These are phyloP conservation scores for Kodamaea anthophila DNA, from an alignment of 1,139 yeast species.

Conservation along the genomic window DNA sequence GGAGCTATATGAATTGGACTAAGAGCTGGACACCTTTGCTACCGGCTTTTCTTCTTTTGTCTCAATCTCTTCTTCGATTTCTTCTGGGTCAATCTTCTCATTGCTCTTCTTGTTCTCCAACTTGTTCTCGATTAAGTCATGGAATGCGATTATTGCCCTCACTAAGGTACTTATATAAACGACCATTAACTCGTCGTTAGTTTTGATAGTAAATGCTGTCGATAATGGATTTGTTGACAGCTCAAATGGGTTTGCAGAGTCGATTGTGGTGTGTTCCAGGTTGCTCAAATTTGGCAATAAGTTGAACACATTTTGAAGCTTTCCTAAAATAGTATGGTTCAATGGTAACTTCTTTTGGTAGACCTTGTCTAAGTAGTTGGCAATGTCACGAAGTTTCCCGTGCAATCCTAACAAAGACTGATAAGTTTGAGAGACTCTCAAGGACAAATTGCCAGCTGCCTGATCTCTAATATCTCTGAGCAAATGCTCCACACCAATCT, in stretches of 20 bases:
- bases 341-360: slow-evolving; percentile 69
- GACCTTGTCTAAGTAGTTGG: slow-evolving; percentile 72
- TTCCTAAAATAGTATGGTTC: slow-evolving; percentile 86
- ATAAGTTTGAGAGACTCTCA: slow-evolving; percentile 81
- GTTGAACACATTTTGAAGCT: slow-evolving; percentile 91
- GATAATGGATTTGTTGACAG: slow-evolving; percentile 45
- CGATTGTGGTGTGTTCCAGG: slow-evolving; percentile 14
- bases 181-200: slow-evolving; percentile 94
- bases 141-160: slow-evolving; percentile 92
- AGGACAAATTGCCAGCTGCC: slow-evolving; percentile 88
- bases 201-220: slow-evolving; percentile 81
- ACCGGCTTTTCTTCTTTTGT: slow-evolving; percentile 2
- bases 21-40: too few species aligned
- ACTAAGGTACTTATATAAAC: slow-evolving; percentile 85
- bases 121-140: slow-evolving; percentile 93
- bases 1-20: too few species aligned
- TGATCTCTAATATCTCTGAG: slow-evolving; percentile 93
- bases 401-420: slow-evolving; percentile 85
- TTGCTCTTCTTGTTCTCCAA: slow-evolving; percentile 64
- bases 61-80: slow-evolving; percentile 3
- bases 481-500: slow-evolving; percentile 96
- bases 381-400: slow-evolving; percentile 73
- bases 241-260: slow-evolving; percentile 15
- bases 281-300: slow-evolving; percentile 74
- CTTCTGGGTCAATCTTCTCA: slow-evolving; percentile 26